Conservation (phyloP, 1,284 basidiomycete species). For the Cutaneotrichosporon mucoides region DNA sequence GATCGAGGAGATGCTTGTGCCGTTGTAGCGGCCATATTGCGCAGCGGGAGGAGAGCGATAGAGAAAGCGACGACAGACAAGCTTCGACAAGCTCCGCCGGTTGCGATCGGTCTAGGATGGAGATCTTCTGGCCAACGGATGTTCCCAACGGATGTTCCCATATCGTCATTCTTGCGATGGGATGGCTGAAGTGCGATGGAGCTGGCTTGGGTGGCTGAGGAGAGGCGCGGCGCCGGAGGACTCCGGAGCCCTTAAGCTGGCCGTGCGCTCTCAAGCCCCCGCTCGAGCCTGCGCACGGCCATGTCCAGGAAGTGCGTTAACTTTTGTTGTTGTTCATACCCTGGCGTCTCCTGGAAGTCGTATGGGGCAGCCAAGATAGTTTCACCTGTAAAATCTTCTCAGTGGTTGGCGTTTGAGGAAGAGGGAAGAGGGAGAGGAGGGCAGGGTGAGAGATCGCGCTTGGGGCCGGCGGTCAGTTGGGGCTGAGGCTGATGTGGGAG, state of each 20-base stretch:
- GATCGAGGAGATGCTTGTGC: too few species aligned
- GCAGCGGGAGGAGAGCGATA: too few species aligned
- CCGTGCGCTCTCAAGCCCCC: conserved; percentile 3
- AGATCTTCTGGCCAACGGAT: too few species aligned
- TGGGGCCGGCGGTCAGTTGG: neutral
- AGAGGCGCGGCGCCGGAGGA: too few species aligned
- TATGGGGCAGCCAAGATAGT: neutral
- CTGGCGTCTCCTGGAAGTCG: neutral
- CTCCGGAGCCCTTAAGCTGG: neutral
- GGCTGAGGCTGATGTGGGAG: neutral
- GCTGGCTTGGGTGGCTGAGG: too few species aligned
- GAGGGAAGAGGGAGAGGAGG: neutral
- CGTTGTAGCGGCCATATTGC: too few species aligned
- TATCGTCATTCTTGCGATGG: too few species aligned
- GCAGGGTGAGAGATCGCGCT: neutral
- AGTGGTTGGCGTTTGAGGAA: neutral
- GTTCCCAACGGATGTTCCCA: too few species aligned
- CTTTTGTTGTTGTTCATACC: neutral
- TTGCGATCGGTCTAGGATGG: too few species aligned
- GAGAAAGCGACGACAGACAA: too few species aligned
- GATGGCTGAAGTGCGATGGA: neutral
- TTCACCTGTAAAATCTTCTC: neutral
- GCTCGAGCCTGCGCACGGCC: neutral
- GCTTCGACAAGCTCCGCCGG: too few species aligned
- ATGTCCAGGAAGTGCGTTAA: neutral